Evolutionary conservation across 768 basidiomycete species (phyloP).

Genomic region (Lactarius indigo): DNA sequence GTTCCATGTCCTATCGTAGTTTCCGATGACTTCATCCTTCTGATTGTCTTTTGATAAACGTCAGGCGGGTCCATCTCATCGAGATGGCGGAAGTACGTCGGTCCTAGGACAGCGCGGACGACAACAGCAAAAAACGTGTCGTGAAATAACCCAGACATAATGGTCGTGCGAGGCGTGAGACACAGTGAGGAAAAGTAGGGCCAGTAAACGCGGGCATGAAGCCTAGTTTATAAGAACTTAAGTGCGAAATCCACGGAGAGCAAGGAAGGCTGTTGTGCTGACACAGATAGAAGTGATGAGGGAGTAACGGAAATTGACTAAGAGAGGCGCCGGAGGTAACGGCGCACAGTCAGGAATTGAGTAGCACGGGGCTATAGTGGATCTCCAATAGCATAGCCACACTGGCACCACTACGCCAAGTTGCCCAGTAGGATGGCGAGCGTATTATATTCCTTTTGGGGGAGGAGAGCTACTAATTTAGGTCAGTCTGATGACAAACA

Average conservation of each 20-base stretch:
- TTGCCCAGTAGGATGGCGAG: neutral
- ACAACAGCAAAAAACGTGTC: slow-evolving; percentile 33
- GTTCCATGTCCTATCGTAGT: neutral
- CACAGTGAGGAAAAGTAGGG: neutral
- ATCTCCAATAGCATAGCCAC: neutral
- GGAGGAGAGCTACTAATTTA: neutral
- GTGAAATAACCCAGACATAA: slow-evolving; percentile 29
- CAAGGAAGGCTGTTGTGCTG: neutral
- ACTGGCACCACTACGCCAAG: no score
- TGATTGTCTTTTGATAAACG: slow-evolving; percentile 10
- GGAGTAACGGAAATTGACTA: slow-evolving; percentile 5
- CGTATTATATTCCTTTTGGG: neutral
- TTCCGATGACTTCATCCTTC: slow-evolving; percentile 6
- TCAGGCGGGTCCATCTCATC: slow-evolving; percentile 23
- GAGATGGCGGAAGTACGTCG: slow-evolving; percentile 25
- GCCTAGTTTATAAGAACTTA: slow-evolving; percentile 3
- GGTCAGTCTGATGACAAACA: neutral
- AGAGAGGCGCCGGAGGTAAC: neutral
- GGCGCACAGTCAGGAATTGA: neutral
- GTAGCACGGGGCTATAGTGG: neutral
- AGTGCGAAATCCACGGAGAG: slow-evolving; percentile 2
- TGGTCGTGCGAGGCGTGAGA: neutral
- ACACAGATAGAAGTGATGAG: neutral
- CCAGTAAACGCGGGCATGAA: no score
- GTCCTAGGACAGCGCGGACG: slow-evolving; percentile 30